phyloP scores from a whole-genome alignment of 208 protist genomes.

The Leishmania tropica region DNA sequence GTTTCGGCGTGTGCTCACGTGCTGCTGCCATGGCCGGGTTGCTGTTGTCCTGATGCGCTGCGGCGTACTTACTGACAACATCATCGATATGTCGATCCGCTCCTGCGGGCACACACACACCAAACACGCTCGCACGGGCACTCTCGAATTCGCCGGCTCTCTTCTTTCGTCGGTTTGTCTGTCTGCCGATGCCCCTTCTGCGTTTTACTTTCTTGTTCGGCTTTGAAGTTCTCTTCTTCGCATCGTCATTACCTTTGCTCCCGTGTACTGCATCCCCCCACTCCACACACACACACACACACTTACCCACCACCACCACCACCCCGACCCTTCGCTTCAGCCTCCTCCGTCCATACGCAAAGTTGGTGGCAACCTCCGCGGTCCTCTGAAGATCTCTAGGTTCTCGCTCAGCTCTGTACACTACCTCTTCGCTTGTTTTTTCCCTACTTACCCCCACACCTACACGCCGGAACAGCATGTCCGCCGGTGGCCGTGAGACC shows the following conservation, averaged over 20 bases:
- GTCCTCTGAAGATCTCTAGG: not conserved
- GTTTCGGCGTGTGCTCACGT: not conserved
- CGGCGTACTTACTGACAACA: not conserved
- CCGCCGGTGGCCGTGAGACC: constrained; percentile 52
- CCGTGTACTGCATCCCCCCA: not conserved
- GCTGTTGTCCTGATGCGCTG: not conserved
- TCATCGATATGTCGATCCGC: not conserved
- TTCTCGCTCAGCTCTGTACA: not conserved
- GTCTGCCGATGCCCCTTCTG: not conserved
- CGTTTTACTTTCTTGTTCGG: not conserved
- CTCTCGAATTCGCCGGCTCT: not conserved
- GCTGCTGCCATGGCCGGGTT: not conserved
- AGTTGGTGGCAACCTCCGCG: not conserved
- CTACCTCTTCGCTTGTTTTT: not conserved
- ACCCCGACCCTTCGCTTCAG: no score
- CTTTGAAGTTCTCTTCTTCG: not conserved
- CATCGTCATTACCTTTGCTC: not conserved
- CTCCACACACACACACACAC: no score
- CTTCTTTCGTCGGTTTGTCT: not conserved
- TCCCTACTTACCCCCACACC: not conserved
- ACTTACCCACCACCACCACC: no score
- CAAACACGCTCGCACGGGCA: not conserved
- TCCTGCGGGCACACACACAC: not conserved
- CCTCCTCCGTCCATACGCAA: not conserved
- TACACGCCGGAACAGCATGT: constrained; percentile 36